Conservation (phyloP, 208 protist species). For the Vickermania spadyakhi region DNA sequence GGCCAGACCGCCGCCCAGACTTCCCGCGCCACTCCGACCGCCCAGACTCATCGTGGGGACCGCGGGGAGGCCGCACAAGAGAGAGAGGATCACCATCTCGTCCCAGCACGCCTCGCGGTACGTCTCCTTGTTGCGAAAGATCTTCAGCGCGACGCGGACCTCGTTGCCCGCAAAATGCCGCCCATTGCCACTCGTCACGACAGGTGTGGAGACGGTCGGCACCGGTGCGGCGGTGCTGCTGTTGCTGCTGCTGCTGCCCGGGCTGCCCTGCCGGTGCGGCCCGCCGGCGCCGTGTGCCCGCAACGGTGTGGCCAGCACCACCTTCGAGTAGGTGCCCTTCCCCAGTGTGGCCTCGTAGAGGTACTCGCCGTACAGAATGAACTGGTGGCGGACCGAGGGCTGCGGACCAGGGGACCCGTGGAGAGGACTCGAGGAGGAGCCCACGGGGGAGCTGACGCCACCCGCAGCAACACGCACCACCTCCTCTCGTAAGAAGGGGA, state of each 20-base stretch:
- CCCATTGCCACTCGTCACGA: not conserved
- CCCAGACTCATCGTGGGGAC: constrained; percentile 9
- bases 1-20: constrained; percentile 4
- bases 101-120: constrained; percentile 71
- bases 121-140: constrained; percentile 58
- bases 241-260: constrained; percentile 3
- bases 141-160: constrained; percentile 47
- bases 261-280: not conserved
- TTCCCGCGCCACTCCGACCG: constrained; percentile 6
- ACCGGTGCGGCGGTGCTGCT: not conserved
- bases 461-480: not conserved
- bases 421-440: not conserved
- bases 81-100: constrained; percentile 39
- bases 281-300: constrained; percentile 6
- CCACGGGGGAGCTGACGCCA: not conserved
- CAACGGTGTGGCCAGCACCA: constrained; percentile 34
- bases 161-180: not conserved
- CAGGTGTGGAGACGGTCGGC: not conserved
- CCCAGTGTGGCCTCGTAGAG: constrained; percentile 43
- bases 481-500: constrained; percentile 38
- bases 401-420: not conserved
- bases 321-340: constrained; percentile 79
- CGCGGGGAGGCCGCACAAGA: constrained; percentile 23
- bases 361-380: constrained; percentile 64
- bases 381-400: constrained; percentile 12